Evolutionary conservation across 2,329 filamentous ascomycete species (phyloP), one percentile per base, ranked within the genome.

Genomic region (Falciphora oryzae): DNA sequence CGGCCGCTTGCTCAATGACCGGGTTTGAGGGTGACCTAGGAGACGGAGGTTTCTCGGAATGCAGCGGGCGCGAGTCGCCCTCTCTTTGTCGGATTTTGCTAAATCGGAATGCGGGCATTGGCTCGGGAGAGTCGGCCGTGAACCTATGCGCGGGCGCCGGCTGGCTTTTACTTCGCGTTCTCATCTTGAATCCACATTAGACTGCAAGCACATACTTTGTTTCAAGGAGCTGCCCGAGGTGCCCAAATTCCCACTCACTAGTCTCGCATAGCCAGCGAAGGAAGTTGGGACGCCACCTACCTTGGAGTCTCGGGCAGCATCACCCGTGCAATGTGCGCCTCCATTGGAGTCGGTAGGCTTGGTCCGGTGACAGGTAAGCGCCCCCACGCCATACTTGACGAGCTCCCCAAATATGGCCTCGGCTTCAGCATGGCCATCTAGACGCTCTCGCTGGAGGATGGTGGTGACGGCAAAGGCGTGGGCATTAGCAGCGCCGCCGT

Each of bases 401-500:
- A 87, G 74, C 3, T 80, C 73, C 29, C 79, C 77, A 69, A 85
- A 87, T 27, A 84, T 75, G 2, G 72, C 71, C 70, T 84, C 81
- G 0, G 86, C 86, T 65, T 77, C 76, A n/a, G 69, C 67, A 18
- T 79, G 68, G 68, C 85, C 77, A 2, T 83, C 84, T 56, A 77
- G 70, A 1, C 82, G 84, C 64, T 83, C 74, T 65, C 84, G 76
- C 63, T 82, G 73, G 71, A 81, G 81, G 62, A 89, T 86, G 35
- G 77, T 76, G 50, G 76, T 74, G 64, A 89, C 79, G 69, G 85
- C 89, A 29, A 81, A 75, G 7, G 80, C 74, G 63, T 83, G 81
- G 1, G 85, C 85, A 64, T 80, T 78, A 13, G 82, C 77, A 3
- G 83, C 84, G 13, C 86, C 85, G 3, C 86, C 86, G 63, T 86